Percentiles rank a stretch among this genome's conserved stretches.
Evolutionary conservation across 1,139 yeast genomes (phyloP).

Genomic region (Debaryomyces psychrophilus): DNA sequence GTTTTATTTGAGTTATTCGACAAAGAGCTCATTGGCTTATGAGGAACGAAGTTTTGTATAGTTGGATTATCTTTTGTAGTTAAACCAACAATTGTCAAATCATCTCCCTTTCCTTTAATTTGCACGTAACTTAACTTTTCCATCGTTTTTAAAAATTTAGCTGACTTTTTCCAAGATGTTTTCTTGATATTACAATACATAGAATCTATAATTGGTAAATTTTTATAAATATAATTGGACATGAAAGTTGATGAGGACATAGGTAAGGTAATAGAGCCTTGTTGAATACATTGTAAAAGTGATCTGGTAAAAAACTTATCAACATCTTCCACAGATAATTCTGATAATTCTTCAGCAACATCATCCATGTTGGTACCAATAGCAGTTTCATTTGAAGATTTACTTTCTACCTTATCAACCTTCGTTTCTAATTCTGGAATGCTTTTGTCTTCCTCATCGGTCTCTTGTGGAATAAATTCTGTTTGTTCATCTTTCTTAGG

Average conservation of each 20-base stretch:
- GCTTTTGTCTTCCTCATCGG: slow-evolving; percentile 11
- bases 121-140: slow-evolving; percentile 70
- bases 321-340: slow-evolving; percentile 65
- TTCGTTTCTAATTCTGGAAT: slow-evolving; percentile 13
- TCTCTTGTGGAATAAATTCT: slow-evolving; percentile 16
- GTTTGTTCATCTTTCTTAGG: slow-evolving; percentile 25
- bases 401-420: slow-evolving; percentile 4
- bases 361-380: slow-evolving; percentile 19
- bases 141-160: slow-evolving; percentile 83
- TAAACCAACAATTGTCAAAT: slow-evolving; percentile 56
- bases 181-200: slow-evolving; percentile 70
- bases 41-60: slow-evolving; percentile 65
- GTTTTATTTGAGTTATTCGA: slow-evolving; percentile 8
- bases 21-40: slow-evolving; percentile 32
- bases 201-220: slow-evolving; percentile 63
- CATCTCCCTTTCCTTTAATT: slow-evolving; percentile 77
- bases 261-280: slow-evolving; percentile 60
- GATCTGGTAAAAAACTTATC: slow-evolving; percentile 77
- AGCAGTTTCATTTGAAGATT: slow-evolving; percentile 2
- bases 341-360: slow-evolving; percentile 34
- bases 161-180: slow-evolving; percentile 87
- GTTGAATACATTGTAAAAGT: slow-evolving; percentile 66
- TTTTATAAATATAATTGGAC: slow-evolving; percentile 66
- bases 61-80: slow-evolving; percentile 53
- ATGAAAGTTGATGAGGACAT: slow-evolving; percentile 73